Conservation (phyloP, 2,329 filamentous ascomycete species). For the Colletotrichum tanaceti region DNA sequence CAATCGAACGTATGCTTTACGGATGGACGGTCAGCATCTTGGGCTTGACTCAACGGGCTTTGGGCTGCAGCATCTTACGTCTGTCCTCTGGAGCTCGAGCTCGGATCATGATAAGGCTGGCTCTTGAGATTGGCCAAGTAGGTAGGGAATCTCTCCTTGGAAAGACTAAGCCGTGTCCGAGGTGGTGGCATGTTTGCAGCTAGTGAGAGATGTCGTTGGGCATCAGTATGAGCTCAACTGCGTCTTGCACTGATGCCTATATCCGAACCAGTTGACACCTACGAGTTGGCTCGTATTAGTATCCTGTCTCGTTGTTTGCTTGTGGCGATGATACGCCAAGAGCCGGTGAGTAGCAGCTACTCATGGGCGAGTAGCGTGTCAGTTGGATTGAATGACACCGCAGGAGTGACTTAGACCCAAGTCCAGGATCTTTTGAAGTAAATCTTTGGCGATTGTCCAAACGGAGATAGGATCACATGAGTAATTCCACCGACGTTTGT, state of each 20-base stretch:
- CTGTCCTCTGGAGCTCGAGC: constrained; percentile 64
- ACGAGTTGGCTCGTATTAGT: background rate
- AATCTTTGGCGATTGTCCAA: background rate
- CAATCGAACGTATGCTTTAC: constrained; percentile 77
- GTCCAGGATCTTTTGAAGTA: background rate
- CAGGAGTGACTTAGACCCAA: background rate
- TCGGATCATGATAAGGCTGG: constrained; percentile 75
- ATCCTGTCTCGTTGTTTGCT: background rate
- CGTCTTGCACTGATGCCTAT: background rate
- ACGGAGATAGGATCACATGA: background rate
- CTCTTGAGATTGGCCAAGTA: constrained; percentile 77
- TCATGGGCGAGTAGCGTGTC: background rate
- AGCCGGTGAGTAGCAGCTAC: background rate
- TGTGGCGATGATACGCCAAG: background rate
- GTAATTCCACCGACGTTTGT: background rate
- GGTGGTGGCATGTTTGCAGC: constrained; percentile 20
- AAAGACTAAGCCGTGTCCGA: constrained; percentile 61
- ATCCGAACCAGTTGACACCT: background rate
- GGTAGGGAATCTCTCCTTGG: constrained; percentile 75
- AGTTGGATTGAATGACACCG: background rate
- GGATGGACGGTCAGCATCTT: constrained; percentile 43
- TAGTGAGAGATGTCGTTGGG: background rate
- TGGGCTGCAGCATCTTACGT: constrained; percentile 59
- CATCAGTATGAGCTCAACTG: constrained; percentile 52
- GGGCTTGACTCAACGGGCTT: constrained; percentile 30